A percentile compares a stretch with the other conserved stretches of the same genome.
phyloP scores from a whole-genome alignment of 768 basidiomycete species.

The Tulasnella sp. region DNA sequence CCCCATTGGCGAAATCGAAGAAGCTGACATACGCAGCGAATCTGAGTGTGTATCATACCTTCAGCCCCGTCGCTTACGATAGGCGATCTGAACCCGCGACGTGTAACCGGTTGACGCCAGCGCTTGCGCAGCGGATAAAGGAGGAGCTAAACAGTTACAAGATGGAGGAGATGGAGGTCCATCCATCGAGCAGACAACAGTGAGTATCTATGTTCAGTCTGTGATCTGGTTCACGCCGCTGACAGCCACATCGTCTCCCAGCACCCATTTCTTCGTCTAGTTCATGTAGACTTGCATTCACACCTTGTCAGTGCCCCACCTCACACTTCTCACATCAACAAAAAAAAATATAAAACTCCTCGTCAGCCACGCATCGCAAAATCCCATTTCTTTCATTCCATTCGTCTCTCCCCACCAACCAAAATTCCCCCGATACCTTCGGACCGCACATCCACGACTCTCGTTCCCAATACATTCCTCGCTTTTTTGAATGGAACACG shows the following conservation, averaged over 20 bases:
- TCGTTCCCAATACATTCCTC: background rate
- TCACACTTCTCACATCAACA: background rate
- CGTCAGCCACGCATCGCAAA: background rate
- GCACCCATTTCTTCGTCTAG: constrained; percentile 81
- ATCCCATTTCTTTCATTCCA: constrained; percentile 12
- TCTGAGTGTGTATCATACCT: constrained; percentile 94
- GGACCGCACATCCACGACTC: background rate
- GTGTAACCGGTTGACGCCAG: constrained; percentile 91
- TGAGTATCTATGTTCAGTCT: constrained; percentile 33
- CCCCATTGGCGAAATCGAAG: constrained; percentile 37
- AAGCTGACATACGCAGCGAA: constrained; percentile 82
- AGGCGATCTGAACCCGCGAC: constrained; percentile 92
- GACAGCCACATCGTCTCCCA: constrained; percentile 24
- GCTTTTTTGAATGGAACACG: background rate
- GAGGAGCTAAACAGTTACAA: constrained; percentile 97
- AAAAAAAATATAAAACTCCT: background rate
- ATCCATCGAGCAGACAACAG: constrained; percentile 85
- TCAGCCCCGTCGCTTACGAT: constrained; percentile 83
- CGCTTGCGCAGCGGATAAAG: constrained; percentile 92
- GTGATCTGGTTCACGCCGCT: constrained; percentile 12
- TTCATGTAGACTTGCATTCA: background rate
- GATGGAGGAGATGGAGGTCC: constrained; percentile 99
- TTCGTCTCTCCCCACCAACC: background rate
- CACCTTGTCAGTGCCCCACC: background rate
- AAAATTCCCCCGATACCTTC: background rate